Base-by-base conservation (phyloP, 2,329 filamentous ascomycete genomes). In the Cladosporium sp. region DNA sequence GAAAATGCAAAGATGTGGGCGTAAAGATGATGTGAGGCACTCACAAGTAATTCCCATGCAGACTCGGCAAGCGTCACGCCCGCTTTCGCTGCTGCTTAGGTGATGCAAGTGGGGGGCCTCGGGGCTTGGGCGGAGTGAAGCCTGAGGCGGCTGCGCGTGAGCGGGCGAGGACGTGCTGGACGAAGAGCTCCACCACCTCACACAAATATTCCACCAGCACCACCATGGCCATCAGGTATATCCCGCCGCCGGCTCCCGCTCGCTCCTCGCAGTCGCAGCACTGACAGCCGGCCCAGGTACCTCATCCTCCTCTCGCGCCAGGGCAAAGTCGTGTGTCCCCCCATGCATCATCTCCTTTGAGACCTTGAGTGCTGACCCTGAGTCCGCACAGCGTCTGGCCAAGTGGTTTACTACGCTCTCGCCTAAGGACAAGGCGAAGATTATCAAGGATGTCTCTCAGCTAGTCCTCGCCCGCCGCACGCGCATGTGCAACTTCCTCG, bases 341-440 rank as follows among this genome's bases (percentile, higher is more conserved):
- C 19, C 35, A 49, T 38, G n/a, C 35, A 3, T 38, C 35, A 11
- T 43, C 40, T 18, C 37, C 40, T 60, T 58, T 52, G 35, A 46
- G 43, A 41, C 46, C 50, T 52, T 43, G 49, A 54, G 43, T 53
- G 59, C 50, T 31, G 35, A 35, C 49, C 42, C 32, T 22, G 43
- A 9, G 16, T 42, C 44, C 35, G 8, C 60, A 54, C 74, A 98
- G 93, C 91, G 93, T 69, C 85, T 98, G 53, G 93, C 93, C 63
- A 98, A 98, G 77, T 98, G 93, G 93, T 98, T 98, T 76, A 95
- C 91, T 52, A 98, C 93, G 13, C 81, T 98, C 58, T 95, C 92
- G 34, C 93, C 93, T 59, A 96, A 87, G 74, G 93, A 98, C 69
- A 98, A 98, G 78, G 93, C 92, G 74, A 98, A 98, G 81, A 97